These are phyloP conservation scores for Pythium pyrilobum DNA, from an alignment of 352 stramenopile genomes.

Conservation along the genomic window DNA sequence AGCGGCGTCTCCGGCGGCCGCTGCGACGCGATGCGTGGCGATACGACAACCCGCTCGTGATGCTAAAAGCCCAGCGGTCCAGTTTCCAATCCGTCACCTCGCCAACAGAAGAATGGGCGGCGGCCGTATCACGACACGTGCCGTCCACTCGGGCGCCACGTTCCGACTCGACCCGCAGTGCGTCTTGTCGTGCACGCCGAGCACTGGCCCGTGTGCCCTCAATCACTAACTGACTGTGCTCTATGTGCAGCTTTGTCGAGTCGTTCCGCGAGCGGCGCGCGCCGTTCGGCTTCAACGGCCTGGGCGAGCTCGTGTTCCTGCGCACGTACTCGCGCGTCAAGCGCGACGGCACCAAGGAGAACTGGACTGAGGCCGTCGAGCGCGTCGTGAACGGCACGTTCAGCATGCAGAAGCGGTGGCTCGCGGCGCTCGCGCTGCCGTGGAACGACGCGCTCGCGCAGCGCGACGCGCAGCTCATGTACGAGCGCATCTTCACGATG, in stretches of 20 bases:
- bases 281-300: conserved; percentile 92
- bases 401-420: conserved; percentile 90
- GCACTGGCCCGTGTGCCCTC: neutral
- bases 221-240: neutral
- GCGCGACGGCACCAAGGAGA: conserved; percentile 70
- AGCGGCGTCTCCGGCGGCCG: too few relatives aligned
- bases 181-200: neutral
- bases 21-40: too few relatives aligned
- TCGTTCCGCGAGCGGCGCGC: conserved; percentile 42
- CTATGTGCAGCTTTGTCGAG: conserved; percentile 32
- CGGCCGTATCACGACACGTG: too few relatives aligned
- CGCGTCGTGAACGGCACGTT: conserved; percentile 93
- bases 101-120: too few relatives aligned
- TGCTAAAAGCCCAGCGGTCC: too few relatives aligned
- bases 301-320: conserved; percentile 92
- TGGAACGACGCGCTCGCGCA: conserved; percentile 70
- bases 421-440: conserved; percentile 31
- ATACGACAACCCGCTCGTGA: too few relatives aligned
- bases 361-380: conserved; percentile 90
- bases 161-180: conserved; percentile 13
- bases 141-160: neutral
- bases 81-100: too few relatives aligned
- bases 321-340: conserved; percentile 89
- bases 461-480: conserved; percentile 85
- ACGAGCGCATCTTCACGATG: conserved; percentile 90